Evolutionary conservation across 2,329 filamentous ascomycete genomes (phyloP), one percentile per base, ranked within the genome.

Genomic region (Nothomitra cinnamomea): DNA sequence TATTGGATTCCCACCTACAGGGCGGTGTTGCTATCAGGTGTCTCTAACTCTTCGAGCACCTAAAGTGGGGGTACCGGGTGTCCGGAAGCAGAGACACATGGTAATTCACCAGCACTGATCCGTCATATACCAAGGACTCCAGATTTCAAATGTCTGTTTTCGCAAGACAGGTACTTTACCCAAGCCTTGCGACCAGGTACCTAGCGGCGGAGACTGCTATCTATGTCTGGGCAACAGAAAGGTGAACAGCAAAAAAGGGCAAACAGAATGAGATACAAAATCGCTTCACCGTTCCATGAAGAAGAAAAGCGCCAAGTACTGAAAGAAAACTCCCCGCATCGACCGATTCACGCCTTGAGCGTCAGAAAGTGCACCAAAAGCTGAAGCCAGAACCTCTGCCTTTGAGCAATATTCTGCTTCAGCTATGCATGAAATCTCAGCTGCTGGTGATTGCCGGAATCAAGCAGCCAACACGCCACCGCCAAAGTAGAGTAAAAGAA

Each of bases 151-250:
- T 25, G 43, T 48, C 43, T 48, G 43, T 25, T 48, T 32, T 48
- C 21, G 43, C 19, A 48, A 25, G 43, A 22, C 28, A 28, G 38
- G 15, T 17, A 17, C 43, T 48, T 6, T 48, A 48, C 43, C 43
- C 43, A 48, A 48, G 43, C 43, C 43, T 48, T 48, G 43, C 43
- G 43, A 48, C 43, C 13, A 28, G 43, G 43, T 48, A 48, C 43
- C 43, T 3, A 10, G 10, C 10, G 28, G 28, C 28, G 43, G 43
- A 17, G 43, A 48, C 22, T 48, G 43, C 22, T 25, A 28, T 48
- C 43, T 48, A 48, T 48, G 43, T 48, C 43, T 48, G 43, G 22
- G 43, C 43, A 28, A 21, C 24, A 48, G 12, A 17, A 48, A 48
- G 22, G n/a, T 15, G 21, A 48, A 21, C 21, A 25, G n/a, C 43